Conservation (phyloP, 1,139 yeast genomes). For the Sugiyamaella paludigena region DNA sequence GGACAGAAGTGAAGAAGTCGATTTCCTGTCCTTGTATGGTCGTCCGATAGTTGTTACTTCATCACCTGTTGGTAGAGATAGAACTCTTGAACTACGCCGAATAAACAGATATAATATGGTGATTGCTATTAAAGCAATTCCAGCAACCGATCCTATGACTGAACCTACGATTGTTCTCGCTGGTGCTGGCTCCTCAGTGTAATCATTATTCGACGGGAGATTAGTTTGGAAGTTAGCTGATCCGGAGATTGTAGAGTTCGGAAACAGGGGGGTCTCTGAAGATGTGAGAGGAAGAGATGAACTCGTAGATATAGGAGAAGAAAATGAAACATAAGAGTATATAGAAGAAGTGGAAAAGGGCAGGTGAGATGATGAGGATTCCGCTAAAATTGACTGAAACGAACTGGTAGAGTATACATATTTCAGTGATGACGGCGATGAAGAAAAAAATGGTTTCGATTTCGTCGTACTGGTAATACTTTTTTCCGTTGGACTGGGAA, state of each 20-base stretch:
- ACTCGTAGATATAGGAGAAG: background rate
- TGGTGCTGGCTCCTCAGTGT: constrained; percentile 19
- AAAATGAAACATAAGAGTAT: background rate
- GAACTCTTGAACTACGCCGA: background rate
- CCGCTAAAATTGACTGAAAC: too few relatives aligned
- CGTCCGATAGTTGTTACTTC: too few relatives aligned
- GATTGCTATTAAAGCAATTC: constrained; percentile 34
- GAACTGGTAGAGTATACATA: too few relatives aligned
- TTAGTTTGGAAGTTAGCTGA: constrained; percentile 5
- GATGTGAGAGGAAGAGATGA: background rate
- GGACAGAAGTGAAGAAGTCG: too few relatives aligned
- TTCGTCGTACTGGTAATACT: too few relatives aligned
- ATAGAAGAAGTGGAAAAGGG: background rate
- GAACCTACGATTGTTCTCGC: constrained; percentile 45
- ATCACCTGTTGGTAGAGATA: too few relatives aligned
- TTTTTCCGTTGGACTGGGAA: too few relatives aligned
- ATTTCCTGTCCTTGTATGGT: too few relatives aligned
- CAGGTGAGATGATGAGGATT: background rate
- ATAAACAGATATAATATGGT: constrained; percentile 23
- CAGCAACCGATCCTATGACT: constrained; percentile 45
- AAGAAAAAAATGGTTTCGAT: too few relatives aligned
- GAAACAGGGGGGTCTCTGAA: constrained; percentile 3
- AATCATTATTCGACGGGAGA: background rate
- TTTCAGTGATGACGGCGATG: too few relatives aligned
- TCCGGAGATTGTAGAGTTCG: constrained; percentile 9